phyloP scores from a whole-genome alignment of 2,329 filamentous ascomycete genomes.

The Colletotrichum truncatum region DNA sequence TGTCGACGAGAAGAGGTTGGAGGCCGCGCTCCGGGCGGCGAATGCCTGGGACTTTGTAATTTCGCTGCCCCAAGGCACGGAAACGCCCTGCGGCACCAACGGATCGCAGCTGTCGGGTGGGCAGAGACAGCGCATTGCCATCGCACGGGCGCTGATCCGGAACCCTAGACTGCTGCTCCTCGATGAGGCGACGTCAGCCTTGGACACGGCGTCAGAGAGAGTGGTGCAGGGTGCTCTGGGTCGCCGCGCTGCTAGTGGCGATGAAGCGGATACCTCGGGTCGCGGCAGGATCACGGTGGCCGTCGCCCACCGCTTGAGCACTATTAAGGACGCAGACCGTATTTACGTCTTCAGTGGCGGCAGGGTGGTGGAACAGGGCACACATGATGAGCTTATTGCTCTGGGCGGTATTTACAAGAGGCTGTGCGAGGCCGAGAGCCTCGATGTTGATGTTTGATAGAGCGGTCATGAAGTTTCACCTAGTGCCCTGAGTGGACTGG shows the following conservation, averaged over 20 bases:
- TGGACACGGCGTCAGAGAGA: conserved; percentile 73
- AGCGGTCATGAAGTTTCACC: too few relatives aligned
- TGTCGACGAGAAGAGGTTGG: conserved; percentile 49
- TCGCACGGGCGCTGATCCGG: conserved; percentile 75
- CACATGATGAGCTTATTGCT: neutral
- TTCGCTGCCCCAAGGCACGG: conserved; percentile 63
- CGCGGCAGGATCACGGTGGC: conserved; percentile 23
- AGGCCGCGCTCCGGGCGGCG: conserved; percentile 60
- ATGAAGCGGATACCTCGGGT: too few relatives aligned
- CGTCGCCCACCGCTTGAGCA: conserved; percentile 28
- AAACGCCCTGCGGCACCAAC: conserved; percentile 70
- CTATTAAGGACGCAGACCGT: conserved; percentile 19
- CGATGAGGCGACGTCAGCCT: conserved; percentile 74
- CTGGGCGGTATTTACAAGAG: neutral
- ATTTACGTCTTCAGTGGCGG: conserved; percentile 13
- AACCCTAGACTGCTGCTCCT: conserved; percentile 72
- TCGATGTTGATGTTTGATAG: too few relatives aligned
- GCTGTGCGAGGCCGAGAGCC: conserved; percentile 13
- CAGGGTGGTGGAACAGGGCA: neutral
- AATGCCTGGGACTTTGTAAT: conserved; percentile 66
- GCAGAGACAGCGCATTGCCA: conserved; percentile 77
- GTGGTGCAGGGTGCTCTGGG: conserved; percentile 71
- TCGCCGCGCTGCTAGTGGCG: too few relatives aligned
- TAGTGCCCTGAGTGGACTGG: too few relatives aligned
- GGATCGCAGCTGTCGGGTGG: conserved; percentile 77